Evolutionary conservation across 2,329 filamentous ascomycete species (phyloP).

Genomic region (Colletotrichum paranaense): DNA sequence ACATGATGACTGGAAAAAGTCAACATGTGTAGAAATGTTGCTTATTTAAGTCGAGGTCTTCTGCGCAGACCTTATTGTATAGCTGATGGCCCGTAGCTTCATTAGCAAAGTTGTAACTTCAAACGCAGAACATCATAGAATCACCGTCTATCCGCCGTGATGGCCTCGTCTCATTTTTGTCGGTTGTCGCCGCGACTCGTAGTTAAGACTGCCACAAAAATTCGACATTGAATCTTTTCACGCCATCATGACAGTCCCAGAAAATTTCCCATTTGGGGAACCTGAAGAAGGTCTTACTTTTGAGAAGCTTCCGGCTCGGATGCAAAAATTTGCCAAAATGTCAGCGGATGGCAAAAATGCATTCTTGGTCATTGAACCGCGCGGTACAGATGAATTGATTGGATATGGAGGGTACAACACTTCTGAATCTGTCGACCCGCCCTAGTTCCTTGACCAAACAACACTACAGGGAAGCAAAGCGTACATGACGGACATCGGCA

Average conservation of each 20-base stretch:
- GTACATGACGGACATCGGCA: background rate
- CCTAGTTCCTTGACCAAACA: background rate
- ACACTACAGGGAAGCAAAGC: background rate
- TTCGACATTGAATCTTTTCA: background rate
- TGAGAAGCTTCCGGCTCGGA: background rate
- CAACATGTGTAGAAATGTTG: background rate
- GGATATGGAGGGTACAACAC: constrained; percentile 2
- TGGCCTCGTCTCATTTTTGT: background rate
- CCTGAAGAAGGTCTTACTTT: background rate
- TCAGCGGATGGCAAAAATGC: background rate
- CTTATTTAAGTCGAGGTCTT: background rate
- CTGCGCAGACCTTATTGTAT: background rate
- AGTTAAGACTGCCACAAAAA: background rate
- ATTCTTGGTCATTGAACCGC: background rate
- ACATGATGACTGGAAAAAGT: too few species aligned
- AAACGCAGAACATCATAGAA: background rate
- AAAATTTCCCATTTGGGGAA: background rate
- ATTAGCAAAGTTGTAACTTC: background rate
- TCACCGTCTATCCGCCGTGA: background rate
- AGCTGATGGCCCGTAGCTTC: background rate
- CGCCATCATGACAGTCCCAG: background rate
- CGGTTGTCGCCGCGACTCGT: background rate
- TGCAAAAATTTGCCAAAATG: background rate
- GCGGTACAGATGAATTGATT: background rate
- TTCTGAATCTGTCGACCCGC: background rate